Evolutionary conservation across 495 filamentous ascomycete species (phyloP), one percentile per base, ranked within the genome.

Genomic region (Aspergillus panamensis): DNA sequence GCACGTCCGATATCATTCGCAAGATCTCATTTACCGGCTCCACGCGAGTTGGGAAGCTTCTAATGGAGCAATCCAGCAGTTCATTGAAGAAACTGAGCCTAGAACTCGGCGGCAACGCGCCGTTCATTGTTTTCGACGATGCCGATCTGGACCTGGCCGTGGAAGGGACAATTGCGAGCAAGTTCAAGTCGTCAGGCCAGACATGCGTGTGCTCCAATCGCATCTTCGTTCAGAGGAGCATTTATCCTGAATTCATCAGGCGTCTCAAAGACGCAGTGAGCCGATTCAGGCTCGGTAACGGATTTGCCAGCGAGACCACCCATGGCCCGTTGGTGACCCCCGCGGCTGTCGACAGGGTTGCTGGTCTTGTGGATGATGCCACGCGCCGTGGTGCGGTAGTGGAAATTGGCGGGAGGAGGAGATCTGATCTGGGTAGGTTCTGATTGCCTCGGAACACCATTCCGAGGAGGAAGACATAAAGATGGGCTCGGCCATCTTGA

Each of bases 291-390:
- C 83, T 92, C 43, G 89, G 89, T 13, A 77, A 82, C 61, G 89
- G 86, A 60, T 78, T 82, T 1, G 71, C 77, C 25, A 78, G 77
- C 37, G 16, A 13, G 3, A 75, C 82, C 42, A 91, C 86, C 1
- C 88, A 90, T 61, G 89, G 89, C 3, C 89, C 89, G 6, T 69
- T 92, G 20, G 91, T 90, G 57, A 87, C 91, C 87, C 87, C 65
- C 87, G 84, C 8, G 70, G 89, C 87, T 12, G 70, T 90, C 29
- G 73, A 62, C 45, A 92, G 92, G 67, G 88, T 88, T 29, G 80
- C 86, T 13, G 70, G 76, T 17, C 89, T 92, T 65, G 82, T 91
- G 14, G 75, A 79, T n/a, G 87, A 92, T 64, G 89, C 89, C 1
- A 72, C 81, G 8, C 61, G 74, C n/a, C 88, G 63, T 53, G 43